These are phyloP conservation scores for Arxiozyma heterogenica DNA, from an alignment of 1,139 yeast species.

Conservation along the genomic window DNA sequence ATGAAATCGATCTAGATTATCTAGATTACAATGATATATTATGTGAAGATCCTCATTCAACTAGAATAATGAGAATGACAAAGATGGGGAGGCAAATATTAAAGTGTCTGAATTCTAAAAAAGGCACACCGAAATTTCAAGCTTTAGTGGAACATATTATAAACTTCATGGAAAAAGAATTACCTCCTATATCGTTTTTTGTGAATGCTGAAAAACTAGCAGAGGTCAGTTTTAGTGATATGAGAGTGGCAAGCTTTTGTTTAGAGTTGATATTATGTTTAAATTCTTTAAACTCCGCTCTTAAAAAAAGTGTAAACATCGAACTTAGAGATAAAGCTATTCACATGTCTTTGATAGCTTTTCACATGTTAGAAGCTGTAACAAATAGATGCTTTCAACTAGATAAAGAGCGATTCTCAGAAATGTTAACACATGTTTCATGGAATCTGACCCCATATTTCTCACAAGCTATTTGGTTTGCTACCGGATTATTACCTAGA, in stretches of 20 bases:
- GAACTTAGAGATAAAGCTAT: not conserved
- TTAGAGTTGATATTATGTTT: constrained; percentile 5
- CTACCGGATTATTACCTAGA: not conserved
- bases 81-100: constrained; percentile 16
- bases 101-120: constrained; percentile 6
- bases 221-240: constrained; percentile 9
- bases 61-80: constrained; percentile 9
- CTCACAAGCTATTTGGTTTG: not conserved
- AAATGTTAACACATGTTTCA: not conserved
- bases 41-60: not conserved
- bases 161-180: constrained; percentile 15
- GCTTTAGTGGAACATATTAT: constrained; percentile 7
- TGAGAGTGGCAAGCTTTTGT: constrained; percentile 8
- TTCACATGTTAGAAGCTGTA: constrained; percentile 1
- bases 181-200: constrained; percentile 15
- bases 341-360: not conserved
- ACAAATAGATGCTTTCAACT: constrained; percentile 3
- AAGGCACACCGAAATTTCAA: constrained; percentile 11
- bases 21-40: not conserved
- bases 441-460: constrained; percentile 6
- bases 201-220: constrained; percentile 9
- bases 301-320: not conserved
- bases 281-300: constrained; percentile 1
- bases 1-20: constrained; percentile 3
- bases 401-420: constrained; percentile 8